These are phyloP conservation scores for Leccinum boreale DNA, from an alignment of 768 basidiomycete genomes.

Conservation along the genomic window DNA sequence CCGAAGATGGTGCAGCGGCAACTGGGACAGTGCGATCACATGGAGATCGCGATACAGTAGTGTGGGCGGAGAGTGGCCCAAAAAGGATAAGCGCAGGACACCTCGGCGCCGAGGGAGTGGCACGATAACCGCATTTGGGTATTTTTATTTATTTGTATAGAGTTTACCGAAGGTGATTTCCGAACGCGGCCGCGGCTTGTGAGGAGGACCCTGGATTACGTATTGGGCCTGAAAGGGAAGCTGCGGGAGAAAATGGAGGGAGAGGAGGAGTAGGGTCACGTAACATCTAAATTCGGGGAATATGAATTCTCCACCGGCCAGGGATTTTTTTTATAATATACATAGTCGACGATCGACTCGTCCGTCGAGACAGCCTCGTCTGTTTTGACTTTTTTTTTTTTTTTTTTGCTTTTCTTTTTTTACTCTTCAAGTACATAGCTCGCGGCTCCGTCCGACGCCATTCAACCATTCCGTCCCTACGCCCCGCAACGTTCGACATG, in stretches of 20 bases:
- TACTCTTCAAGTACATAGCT: slow-evolving; percentile 33
- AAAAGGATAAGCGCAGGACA: slow-evolving; percentile 26
- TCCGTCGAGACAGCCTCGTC: slow-evolving; percentile 28
- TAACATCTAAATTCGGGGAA: slow-evolving; percentile 35
- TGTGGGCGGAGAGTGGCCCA: slow-evolving; percentile 31
- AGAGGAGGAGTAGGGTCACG: slow-evolving; percentile 28
- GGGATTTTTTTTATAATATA: slow-evolving; percentile 34
- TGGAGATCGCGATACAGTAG: slow-evolving; percentile 31
- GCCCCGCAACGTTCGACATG: slow-evolving; percentile 41
- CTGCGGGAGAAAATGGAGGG: slow-evolving; percentile 33
- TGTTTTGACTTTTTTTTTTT: slow-evolving; percentile 25
- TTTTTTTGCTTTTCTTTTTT: slow-evolving; percentile 26
- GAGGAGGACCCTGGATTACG: slow-evolving; percentile 34
- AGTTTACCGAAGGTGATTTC: slow-evolving; percentile 39
- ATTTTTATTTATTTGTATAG: slow-evolving; percentile 20
- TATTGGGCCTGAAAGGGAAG: slow-evolving; percentile 25
- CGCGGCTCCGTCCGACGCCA: slow-evolving; percentile 27
- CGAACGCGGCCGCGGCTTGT: slow-evolving; percentile 38
- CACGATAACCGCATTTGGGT: slow-evolving; percentile 22
- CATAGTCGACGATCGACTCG: slow-evolving; percentile 33
- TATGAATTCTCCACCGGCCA: slow-evolving; percentile 39
- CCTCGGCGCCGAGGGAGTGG: slow-evolving; percentile 45
- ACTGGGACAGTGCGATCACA: slow-evolving; percentile 29
- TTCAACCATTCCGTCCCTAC: slow-evolving; percentile 38
- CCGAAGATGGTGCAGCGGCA: slow-evolving; percentile 34